Evolutionary conservation across 257 asterid genomes (phyloP).

Genomic region (Penstemon eatonii): DNA sequence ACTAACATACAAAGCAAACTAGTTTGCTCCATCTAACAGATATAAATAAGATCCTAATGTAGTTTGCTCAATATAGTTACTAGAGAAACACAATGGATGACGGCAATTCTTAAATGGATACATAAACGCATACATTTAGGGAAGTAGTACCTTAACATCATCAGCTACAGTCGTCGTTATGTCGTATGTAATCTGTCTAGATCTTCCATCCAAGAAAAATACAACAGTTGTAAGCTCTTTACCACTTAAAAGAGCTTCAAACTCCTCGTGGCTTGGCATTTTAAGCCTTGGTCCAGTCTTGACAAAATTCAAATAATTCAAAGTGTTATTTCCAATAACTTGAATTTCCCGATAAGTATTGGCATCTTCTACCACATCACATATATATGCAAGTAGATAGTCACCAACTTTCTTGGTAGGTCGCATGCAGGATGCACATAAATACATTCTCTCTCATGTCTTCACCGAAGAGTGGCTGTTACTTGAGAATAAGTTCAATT

Average conservation of each 20-base stretch:
- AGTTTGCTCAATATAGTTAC: not conserved
- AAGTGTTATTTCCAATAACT: constrained; percentile 67
- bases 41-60: constrained; percentile 7
- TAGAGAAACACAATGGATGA: not conserved
- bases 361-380: constrained; percentile 36
- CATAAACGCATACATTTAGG: not conserved
- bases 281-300: constrained; percentile 92
- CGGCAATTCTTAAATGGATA: constrained; percentile 5
- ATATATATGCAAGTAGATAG: no score
- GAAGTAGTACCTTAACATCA: constrained; percentile 79
- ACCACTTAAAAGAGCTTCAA: constrained; percentile 83
- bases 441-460: constrained; percentile 91
- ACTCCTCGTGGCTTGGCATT: constrained; percentile 89
- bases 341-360: constrained; percentile 73
- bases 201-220: constrained; percentile 91
- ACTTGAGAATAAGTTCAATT: constrained; percentile 21
- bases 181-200: constrained; percentile 88
- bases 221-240: constrained; percentile 89
- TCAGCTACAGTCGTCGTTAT: constrained; percentile 92
- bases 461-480: constrained; percentile 63
- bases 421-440: constrained; percentile 93
- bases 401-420: constrained; percentile 84
- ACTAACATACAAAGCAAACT: constrained; percentile 4
- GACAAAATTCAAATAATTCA: constrained; percentile 74
- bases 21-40: constrained; percentile 5